These are phyloP conservation scores for Metschnikowia kofuensis DNA, from an alignment of 805 yeast species.

Conservation along the genomic window DNA sequence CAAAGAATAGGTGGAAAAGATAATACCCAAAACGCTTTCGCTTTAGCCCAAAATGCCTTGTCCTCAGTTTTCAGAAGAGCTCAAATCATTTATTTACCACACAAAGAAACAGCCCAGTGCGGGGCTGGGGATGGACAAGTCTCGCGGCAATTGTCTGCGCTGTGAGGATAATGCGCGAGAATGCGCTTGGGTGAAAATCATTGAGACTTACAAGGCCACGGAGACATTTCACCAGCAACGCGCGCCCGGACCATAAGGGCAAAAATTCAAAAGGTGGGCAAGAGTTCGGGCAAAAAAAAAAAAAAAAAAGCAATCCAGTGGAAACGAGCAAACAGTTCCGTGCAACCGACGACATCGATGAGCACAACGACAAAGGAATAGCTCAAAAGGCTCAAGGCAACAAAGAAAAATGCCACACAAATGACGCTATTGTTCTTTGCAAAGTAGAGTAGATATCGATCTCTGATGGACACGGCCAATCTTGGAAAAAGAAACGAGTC, in stretches of 20 bases:
- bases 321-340: not conserved
- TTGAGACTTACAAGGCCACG: not conserved
- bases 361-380: not conserved
- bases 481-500: not conserved
- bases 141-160: conserved; percentile 8
- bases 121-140: conserved; percentile 2
- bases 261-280: conserved; percentile 6
- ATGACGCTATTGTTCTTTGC: too few relatives aligned
- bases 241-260: conserved; percentile 4
- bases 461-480: not conserved
- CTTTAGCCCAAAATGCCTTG: not conserved
- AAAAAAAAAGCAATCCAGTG: not conserved
- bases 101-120: not conserved
- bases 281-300: too few relatives aligned
- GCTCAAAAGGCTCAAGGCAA: not conserved
- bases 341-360: not conserved
- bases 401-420: not conserved
- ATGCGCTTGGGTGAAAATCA: not conserved
- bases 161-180: not conserved
- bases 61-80: not conserved
- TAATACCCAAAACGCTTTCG: not conserved
- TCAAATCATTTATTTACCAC: not conserved
- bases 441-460: too few relatives aligned
- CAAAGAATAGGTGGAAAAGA: not conserved
- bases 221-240: conserved; percentile 4